Conservation (phyloP, 352 stramenopile genomes). For the Globisporangium solare region DNA sequence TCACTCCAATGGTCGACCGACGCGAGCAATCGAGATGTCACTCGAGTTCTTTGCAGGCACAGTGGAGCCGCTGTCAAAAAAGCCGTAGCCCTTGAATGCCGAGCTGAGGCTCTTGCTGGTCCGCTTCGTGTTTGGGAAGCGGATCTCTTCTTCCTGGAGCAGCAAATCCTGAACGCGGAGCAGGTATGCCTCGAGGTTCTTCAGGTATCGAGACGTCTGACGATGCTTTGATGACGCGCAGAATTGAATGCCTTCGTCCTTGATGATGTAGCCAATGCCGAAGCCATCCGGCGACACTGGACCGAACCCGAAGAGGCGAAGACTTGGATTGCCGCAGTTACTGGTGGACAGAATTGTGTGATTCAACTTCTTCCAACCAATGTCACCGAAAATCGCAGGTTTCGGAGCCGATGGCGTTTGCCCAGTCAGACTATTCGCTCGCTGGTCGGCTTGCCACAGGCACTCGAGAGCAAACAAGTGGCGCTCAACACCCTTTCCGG, state of each 20-base stretch:
- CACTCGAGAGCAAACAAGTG: slow-evolving; percentile 94
- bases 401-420: slow-evolving; percentile 25
- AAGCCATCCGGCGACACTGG: slow-evolving; percentile 93
- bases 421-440: slow-evolving; percentile 14
- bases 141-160: slow-evolving; percentile 71
- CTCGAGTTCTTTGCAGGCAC: slow-evolving; percentile 1
- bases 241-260: slow-evolving; percentile 91
- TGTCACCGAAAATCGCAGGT: slow-evolving; percentile 85
- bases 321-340: slow-evolving; percentile 95
- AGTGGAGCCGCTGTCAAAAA: slow-evolving; percentile 50
- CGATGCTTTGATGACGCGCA: slow-evolving; percentile 80
- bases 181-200: slow-evolving; percentile 79
- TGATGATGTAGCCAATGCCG: slow-evolving; percentile 98
- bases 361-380: slow-evolving; percentile 89
- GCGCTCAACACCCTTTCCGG: slow-evolving; percentile 90
- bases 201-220: slow-evolving; percentile 78
- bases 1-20: slow-evolving; percentile 7
- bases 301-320: slow-evolving; percentile 93
- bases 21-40: slow-evolving; percentile 9
- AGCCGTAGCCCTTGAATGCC: slow-evolving; percentile 74
- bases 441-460: slow-evolving; percentile 67
- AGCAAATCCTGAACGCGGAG: slow-evolving; percentile 75
- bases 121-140: slow-evolving; percentile 67
- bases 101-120: slow-evolving; percentile 28
- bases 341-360: slow-evolving; percentile 94